Conservation (phyloP, 2,329 filamentous ascomycete species). For the Hymenoscyphus salicellus region DNA sequence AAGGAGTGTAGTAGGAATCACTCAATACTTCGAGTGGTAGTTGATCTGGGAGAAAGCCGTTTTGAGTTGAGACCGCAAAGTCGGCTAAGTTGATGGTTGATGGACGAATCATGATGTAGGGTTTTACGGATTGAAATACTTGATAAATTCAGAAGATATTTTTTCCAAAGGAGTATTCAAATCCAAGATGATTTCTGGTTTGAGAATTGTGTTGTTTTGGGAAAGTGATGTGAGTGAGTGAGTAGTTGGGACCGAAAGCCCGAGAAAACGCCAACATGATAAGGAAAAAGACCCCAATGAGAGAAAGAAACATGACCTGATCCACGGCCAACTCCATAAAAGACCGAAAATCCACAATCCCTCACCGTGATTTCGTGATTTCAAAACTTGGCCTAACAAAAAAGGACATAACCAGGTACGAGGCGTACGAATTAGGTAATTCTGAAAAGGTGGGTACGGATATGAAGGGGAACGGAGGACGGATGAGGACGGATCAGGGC, state of each 20-base stretch:
- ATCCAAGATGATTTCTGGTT: neutral
- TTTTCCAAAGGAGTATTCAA: neutral
- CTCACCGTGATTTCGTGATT: constrained; percentile 2
- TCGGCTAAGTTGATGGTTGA: constrained; percentile 27
- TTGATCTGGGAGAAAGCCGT: constrained; percentile 75
- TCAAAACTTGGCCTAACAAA: constrained; percentile 2
- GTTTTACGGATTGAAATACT: neutral
- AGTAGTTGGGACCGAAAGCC: neutral
- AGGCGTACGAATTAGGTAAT: neutral
- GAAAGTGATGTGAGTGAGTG: neutral
- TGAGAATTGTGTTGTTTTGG: too few species aligned
- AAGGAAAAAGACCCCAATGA: neutral
- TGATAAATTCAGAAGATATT: neutral
- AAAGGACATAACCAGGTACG: neutral
- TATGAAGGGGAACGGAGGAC: neutral
- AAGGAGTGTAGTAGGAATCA: constrained; percentile 71
- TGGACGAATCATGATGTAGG: constrained; percentile 28
- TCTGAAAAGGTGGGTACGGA: neutral
- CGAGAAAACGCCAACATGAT: neutral
- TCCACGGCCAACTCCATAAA: neutral
- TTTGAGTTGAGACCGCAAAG: constrained; percentile 27
- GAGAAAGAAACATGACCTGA: neutral
- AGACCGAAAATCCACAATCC: neutral
- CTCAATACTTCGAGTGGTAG: constrained; percentile 64
- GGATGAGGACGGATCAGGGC: constrained; percentile 3